These are phyloP conservation scores for Leccinum boreale DNA, from an alignment of 768 basidiomycete species.

Conservation along the genomic window DNA sequence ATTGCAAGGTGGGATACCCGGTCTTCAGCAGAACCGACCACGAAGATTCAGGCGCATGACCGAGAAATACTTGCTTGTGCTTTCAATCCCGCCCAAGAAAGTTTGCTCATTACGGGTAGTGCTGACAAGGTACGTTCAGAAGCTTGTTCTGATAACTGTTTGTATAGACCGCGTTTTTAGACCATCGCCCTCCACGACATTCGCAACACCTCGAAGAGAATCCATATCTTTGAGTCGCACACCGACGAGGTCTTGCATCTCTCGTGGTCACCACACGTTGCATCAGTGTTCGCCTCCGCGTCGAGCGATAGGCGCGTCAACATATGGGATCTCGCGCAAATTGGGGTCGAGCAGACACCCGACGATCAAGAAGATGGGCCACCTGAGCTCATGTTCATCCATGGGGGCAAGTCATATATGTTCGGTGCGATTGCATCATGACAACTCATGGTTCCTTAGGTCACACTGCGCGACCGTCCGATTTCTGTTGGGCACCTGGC, in stretches of 20 bases:
- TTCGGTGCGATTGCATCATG: background rate
- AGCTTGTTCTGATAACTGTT: background rate
- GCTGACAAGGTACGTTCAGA: conserved; percentile 73
- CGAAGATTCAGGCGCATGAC: conserved; percentile 81
- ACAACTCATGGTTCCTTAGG: conserved; percentile 41
- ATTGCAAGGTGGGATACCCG: conserved; percentile 86
- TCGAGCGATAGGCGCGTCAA: conserved; percentile 92
- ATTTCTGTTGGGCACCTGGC: conserved; percentile 94
- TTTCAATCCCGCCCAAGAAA: conserved; percentile 79
- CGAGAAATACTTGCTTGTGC: conserved; percentile 89
- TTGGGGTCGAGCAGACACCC: conserved; percentile 94
- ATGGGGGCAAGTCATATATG: conserved; percentile 65
- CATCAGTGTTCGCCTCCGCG: conserved; percentile 91
- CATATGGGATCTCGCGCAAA: conserved; percentile 89
- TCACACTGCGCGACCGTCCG: conserved; percentile 85
- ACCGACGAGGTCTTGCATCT: conserved; percentile 93
- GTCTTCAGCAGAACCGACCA: conserved; percentile 60
- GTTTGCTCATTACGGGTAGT: conserved; percentile 86
- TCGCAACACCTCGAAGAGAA: conserved; percentile 63
- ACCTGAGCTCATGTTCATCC: conserved; percentile 92
- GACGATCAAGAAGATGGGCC: conserved; percentile 99
- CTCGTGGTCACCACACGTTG: conserved; percentile 92
- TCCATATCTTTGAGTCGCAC: conserved; percentile 92
- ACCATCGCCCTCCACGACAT: conserved; percentile 87
- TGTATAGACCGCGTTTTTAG: conserved; percentile 37